Evolutionary conservation across 1,284 basidiomycete genomes (phyloP), one percentile per base, ranked within the genome.

Genomic region (Irpex sp.): DNA sequence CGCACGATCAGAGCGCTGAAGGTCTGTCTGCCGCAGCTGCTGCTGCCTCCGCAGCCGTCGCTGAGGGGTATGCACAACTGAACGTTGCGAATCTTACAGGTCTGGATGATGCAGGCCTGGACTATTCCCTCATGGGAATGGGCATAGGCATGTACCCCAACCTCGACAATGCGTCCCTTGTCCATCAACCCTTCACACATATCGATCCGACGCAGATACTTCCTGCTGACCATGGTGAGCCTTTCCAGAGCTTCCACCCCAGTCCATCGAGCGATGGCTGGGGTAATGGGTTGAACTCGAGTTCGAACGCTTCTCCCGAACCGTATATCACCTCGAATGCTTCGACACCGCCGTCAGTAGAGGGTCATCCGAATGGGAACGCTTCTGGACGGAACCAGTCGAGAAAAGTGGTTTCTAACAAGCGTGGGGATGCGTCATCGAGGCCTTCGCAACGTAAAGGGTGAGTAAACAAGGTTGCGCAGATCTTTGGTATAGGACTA

Each of bases 201-300:
- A 90, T 96, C 65, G 92, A 96, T 77, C 94, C 94, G 2, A 89
- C 87, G 19, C 92, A 95, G 74, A 90, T 95, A 57, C 78, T 94
- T 60, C 82, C 87, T 7, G 77, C 77, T 55, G 81, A 82, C 17
- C 81, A 81, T 56, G 68, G 74, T 51, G 80, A 79, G 33, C 73
- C 78, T 9, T 81, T 79, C 67, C 75, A 79, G 57, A 80, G 78
- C 61, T 85, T 86, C 76, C 89, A 91, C 71, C 78, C 88, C 19
- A 93, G 90, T 70, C 91, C 90, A 5, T 89, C 88, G 26, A 92
- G 90, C 73, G 91, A 92, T 71, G 87, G 85, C 3, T 92, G 90
- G 90, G 84, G 82, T 55, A 87, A 85, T 69, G 85, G 84, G 31
- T 77, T 86, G 57, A 80, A 78, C 63, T 82, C 86, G 13, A 90